phyloP scores from a whole-genome alignment of 2,329 filamentous ascomycete species.

The Teratosphaeria viscida region DNA sequence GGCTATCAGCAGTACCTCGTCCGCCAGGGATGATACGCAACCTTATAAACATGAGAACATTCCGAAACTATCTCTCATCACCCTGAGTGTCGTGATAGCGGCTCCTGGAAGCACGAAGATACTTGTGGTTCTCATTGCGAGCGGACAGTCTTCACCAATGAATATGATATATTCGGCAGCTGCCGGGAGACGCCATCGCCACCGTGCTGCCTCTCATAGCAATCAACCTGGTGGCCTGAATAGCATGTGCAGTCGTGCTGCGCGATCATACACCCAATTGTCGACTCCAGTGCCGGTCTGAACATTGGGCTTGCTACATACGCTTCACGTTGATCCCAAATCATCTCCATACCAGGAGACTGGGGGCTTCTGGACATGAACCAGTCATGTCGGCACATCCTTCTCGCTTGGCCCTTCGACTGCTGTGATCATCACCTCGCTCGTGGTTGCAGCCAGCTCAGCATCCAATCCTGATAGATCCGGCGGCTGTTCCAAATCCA shows the following conservation, averaged over 20 bases:
- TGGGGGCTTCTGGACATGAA: slow-evolving; percentile 73
- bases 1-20: background rate
- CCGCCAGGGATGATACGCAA: background rate
- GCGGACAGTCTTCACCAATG: slow-evolving; percentile 36
- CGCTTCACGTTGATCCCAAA: slow-evolving; percentile 94
- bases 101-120: background rate
- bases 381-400: slow-evolving; percentile 86
- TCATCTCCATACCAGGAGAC: slow-evolving; percentile 83
- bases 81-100: background rate
- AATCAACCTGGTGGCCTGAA: slow-evolving; percentile 49
- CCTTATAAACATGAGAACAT: background rate
- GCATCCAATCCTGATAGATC: slow-evolving; percentile 74
- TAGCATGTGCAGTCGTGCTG: slow-evolving; percentile 46
- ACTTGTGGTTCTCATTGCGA: slow-evolving; percentile 7
- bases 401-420: slow-evolving; percentile 92
- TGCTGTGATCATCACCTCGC: slow-evolving; percentile 80
- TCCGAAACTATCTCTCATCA: background rate
- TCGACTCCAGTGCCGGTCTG: slow-evolving; percentile 78
- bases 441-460: slow-evolving; percentile 84
- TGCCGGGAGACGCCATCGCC: slow-evolving; percentile 47
- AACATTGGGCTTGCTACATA: slow-evolving; percentile 80
- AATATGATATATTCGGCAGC: slow-evolving; percentile 44
- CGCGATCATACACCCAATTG: slow-evolving; percentile 46
- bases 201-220: slow-evolving; percentile 45
- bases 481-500: slow-evolving; percentile 66